A percentile compares a stretch with the other conserved stretches of the same genome.
phyloP scores from a whole-genome alignment of 495 filamentous ascomycete genomes.

The Geopyxis carbonaria region DNA sequence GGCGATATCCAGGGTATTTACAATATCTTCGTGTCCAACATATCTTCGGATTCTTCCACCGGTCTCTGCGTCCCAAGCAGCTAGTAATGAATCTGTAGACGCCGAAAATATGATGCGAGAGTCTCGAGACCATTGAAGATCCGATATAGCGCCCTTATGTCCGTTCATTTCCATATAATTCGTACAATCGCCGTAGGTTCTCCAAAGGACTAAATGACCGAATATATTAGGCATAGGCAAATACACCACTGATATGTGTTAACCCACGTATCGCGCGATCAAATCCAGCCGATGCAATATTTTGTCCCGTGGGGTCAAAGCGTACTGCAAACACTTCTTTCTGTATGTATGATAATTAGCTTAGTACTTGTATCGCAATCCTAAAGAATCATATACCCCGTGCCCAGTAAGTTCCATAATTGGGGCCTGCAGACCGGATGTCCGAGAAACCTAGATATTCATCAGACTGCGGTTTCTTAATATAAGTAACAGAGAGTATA shows the following conservation, averaged over 20 bases:
- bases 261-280: conserved; percentile 73
- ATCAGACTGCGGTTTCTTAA: background rate
- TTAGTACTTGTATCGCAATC: background rate
- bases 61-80: conserved; percentile 86
- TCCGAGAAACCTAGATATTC: conserved; percentile 51
- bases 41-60: conserved; percentile 78
- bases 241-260: conserved; percentile 1
- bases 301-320: conserved; percentile 72
- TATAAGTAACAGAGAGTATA: conserved; percentile 24
- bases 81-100: conserved; percentile 56
- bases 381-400: conserved; percentile 25
- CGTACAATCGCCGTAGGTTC: conserved; percentile 75
- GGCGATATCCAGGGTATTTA: conserved; percentile 78
- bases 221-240: conserved; percentile 15
- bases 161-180: conserved; percentile 80
- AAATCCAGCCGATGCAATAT: conserved; percentile 90
- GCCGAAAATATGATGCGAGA: conserved; percentile 81
- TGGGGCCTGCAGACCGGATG: conserved; percentile 74
- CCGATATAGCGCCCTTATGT: conserved; percentile 76
- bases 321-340: conserved; percentile 78
- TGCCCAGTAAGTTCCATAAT: conserved; percentile 86
- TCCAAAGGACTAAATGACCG: conserved; percentile 72
- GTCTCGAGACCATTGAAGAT: conserved; percentile 93
- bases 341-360: conserved; percentile 4
- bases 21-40: conserved; percentile 79